These are phyloP conservation scores for Colletotrichum incanum DNA, from an alignment of 2,329 filamentous ascomycete species.

Conservation along the genomic window DNA sequence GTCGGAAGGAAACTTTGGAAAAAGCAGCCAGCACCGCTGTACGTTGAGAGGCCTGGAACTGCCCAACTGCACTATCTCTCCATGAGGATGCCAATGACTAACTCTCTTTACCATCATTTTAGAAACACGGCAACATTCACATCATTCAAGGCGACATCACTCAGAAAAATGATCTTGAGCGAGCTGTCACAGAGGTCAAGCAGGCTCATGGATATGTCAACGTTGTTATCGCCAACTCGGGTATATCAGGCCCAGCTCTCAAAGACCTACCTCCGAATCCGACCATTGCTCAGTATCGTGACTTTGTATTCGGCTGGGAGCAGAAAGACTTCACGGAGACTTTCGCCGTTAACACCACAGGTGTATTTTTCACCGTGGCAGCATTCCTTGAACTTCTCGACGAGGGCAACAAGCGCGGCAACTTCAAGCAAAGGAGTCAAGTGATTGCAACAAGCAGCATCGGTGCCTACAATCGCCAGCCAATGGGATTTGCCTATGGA, in stretches of 20 bases:
- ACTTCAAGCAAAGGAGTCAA: slow-evolving; percentile 50
- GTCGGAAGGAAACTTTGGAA: slow-evolving; percentile 61
- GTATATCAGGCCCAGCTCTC: slow-evolving; percentile 49
- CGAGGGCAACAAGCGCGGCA: slow-evolving; percentile 68
- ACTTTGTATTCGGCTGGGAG: slow-evolving; percentile 60
- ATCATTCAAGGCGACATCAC: slow-evolving; percentile 52
- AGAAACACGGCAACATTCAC: slow-evolving; percentile 38
- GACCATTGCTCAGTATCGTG: slow-evolving; percentile 26
- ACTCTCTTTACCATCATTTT: neutral
- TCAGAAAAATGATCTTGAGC: slow-evolving; percentile 52
- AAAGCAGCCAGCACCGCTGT: slow-evolving; percentile 54
- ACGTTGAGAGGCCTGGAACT: slow-evolving; percentile 31
- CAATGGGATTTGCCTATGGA: slow-evolving; percentile 75
- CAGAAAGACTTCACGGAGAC: slow-evolving; percentile 66
- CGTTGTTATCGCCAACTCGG: slow-evolving; percentile 72
- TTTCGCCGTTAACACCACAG: slow-evolving; percentile 75
- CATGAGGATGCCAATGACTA: neutral
- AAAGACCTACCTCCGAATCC: slow-evolving; percentile 49
- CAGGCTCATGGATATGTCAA: slow-evolving; percentile 68
- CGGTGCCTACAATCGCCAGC: slow-evolving; percentile 72
- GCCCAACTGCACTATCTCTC: neutral
- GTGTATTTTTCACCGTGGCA: slow-evolving; percentile 77
- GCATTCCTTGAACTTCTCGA: slow-evolving; percentile 79
- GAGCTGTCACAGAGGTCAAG: slow-evolving; percentile 68
- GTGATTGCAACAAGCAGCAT: slow-evolving; percentile 73